Percentiles rank a stretch among this genome's conserved stretches.
These are phyloP conservation scores for Epichloe bromicola DNA, from an alignment of 2,329 filamentous ascomycete genomes.

Conservation along the genomic window DNA sequence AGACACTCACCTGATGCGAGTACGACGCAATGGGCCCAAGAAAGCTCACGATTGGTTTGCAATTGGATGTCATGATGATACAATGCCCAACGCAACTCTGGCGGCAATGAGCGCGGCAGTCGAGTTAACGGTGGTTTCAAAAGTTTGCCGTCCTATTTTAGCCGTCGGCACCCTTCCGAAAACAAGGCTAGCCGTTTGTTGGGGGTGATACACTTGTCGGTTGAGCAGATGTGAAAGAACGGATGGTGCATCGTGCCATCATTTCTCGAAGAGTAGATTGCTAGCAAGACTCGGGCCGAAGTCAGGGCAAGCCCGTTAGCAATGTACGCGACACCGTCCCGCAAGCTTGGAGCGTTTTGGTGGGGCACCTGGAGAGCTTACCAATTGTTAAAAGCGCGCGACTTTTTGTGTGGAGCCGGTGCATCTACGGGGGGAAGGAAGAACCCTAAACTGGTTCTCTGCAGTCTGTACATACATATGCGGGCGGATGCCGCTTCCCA, in stretches of 20 bases:
- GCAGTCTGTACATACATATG: not conserved
- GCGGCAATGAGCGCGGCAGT: not conserved
- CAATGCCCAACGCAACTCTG: not conserved
- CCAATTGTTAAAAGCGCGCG: not conserved
- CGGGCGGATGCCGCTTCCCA: not conserved
- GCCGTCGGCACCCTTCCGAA: not conserved
- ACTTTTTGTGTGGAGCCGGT: too few relatives aligned
- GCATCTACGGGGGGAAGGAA: too few relatives aligned
- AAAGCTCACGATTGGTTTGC: constrained; percentile 33
- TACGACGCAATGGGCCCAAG: constrained; percentile 37
- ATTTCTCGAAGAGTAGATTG: not conserved
- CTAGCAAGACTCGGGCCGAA: not conserved
- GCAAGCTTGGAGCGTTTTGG: not conserved
- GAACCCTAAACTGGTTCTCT: not conserved
- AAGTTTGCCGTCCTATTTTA: not conserved
- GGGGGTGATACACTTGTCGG: not conserved
- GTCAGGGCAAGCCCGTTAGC: not conserved
- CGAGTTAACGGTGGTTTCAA: not conserved
- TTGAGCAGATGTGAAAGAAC: not conserved
- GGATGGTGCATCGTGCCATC: too few relatives aligned
- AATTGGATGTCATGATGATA: constrained; percentile 14
- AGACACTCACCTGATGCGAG: constrained; percentile 33
- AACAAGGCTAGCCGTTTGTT: not conserved
- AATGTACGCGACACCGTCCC: not conserved
- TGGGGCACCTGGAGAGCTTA: not conserved